Percentiles rank a stretch among this genome's conserved stretches.
Conservation (phyloP, 148 eudicot species). For the Cornus kousa region DNA sequence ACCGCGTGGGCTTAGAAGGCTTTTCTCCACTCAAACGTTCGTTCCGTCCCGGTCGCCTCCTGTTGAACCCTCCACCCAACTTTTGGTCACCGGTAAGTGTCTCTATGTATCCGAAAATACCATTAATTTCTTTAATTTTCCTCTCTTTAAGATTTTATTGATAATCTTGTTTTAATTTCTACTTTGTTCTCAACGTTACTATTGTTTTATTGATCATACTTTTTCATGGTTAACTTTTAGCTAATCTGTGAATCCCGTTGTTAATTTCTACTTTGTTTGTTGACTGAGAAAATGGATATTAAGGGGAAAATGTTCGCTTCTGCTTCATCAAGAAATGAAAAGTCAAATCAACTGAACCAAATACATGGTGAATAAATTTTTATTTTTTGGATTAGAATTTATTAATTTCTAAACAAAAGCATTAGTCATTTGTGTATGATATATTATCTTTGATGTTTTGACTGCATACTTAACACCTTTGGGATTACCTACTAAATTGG, state of each 20-base stretch:
- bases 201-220: not conserved
- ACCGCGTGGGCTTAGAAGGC: conserved; percentile 19
- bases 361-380: too few relatives aligned
- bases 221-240: too few relatives aligned
- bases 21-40: conserved; percentile 12
- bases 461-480: too few relatives aligned
- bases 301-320: too few relatives aligned
- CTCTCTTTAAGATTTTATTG: not conserved
- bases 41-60: conserved; percentile 14
- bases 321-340: not conserved
- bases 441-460: not conserved
- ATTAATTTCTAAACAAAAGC: too few relatives aligned
- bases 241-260: too few relatives aligned
- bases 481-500: too few relatives aligned
- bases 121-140: too few relatives aligned
- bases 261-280: too few relatives aligned
- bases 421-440: too few relatives aligned
- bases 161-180: not conserved
- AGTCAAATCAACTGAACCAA: not conserved
- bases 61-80: conserved; percentile 36
- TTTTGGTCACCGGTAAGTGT: conserved; percentile 37
- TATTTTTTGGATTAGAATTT: too few relatives aligned
- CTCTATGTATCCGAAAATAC: not conserved
- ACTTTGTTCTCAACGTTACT: not conserved
- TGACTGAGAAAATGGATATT: too few relatives aligned